Evolutionary conservation across 1,284 basidiomycete genomes (phyloP), one percentile per base, ranked within the genome.

Genomic region (Moesziomyces sp.): DNA sequence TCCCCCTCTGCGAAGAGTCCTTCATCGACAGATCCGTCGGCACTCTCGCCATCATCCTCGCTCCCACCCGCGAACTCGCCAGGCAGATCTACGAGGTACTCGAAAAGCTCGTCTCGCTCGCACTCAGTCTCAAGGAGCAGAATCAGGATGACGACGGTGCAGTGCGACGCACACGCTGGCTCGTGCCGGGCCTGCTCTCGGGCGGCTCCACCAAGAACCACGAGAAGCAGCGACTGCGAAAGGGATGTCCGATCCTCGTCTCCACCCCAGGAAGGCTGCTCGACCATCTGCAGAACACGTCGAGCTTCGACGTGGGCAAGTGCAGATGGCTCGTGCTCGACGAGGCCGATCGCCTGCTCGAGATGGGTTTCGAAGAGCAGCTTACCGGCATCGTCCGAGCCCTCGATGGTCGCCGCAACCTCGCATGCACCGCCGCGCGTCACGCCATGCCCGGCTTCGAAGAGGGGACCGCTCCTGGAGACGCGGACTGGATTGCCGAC

Each of bases 261-360:
- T 88, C 90, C 1, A 91, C 91, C 1, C 87, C 91, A 43, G 91
- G 90, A 42, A 86, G 91, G 49, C 85, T 92, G 35, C 86, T 92
- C 24, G 91, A 92, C 79, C 91, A 92, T 75, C 86, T 92, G 28
- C 90, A 91, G 76, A 91, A 91, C 78, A 99, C 97, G 0, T 89
- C 90, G 0, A 91, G 92, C 3, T 93, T 98, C 85, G 92, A 95
- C 76, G 90, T 94, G 53, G 92, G 92, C 57, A 97, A 97, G 85
- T 93, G 93, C 80, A 89, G 93, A 56, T 99, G 96, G 93, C 88
- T 99, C 18, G 91, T 99, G 0, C 89, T 99, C 30, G 97, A 99
- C 82, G 97, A 99, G 86, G 96, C 97, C 3, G 97, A 99, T 85
- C 87, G 95, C 13, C 84, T 92, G 44, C 90, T 91, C 88, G 91